These are phyloP conservation scores for Fusarium armeniacum DNA, from an alignment of 2,329 filamentous ascomycete genomes.

Conservation along the genomic window DNA sequence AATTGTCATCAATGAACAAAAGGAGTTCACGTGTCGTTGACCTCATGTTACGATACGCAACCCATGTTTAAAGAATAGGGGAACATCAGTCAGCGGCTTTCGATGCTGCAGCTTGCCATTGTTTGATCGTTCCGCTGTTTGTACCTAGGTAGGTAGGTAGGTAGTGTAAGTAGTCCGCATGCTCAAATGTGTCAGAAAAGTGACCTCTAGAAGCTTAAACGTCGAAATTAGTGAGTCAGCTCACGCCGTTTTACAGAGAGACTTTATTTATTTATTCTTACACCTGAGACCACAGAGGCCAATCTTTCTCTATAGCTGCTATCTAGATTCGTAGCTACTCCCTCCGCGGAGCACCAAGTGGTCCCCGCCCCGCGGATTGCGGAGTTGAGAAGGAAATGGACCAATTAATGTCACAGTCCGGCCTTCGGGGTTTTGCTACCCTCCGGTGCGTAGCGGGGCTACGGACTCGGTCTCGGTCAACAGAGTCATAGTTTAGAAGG, in stretches of 20 bases:
- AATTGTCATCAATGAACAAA: background rate
- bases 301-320: background rate
- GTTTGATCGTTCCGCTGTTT: background rate
- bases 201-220: background rate
- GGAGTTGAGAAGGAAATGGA: constrained; percentile 31
- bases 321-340: background rate
- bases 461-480: constrained; percentile 22
- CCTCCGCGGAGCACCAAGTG: constrained; percentile 28
- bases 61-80: constrained; percentile 3
- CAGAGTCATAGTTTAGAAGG: constrained; percentile 10
- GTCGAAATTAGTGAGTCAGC: background rate
- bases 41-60: background rate
- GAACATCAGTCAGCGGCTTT: constrained; percentile 2
- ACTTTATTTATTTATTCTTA: background rate
- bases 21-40: background rate
- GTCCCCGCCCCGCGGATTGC: constrained; percentile 39
- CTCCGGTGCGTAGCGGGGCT: constrained; percentile 43
- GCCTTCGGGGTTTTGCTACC: constrained; percentile 51
- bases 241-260: background rate
- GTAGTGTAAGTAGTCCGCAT: background rate
- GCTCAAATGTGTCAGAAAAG: background rate
- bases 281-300: background rate
- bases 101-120: background rate
- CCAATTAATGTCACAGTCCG: constrained; percentile 31
- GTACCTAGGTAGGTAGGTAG: too few relatives aligned